phyloP scores from a whole-genome alignment of 257 asterid genomes.

The Coffea eugenioides region DNA sequence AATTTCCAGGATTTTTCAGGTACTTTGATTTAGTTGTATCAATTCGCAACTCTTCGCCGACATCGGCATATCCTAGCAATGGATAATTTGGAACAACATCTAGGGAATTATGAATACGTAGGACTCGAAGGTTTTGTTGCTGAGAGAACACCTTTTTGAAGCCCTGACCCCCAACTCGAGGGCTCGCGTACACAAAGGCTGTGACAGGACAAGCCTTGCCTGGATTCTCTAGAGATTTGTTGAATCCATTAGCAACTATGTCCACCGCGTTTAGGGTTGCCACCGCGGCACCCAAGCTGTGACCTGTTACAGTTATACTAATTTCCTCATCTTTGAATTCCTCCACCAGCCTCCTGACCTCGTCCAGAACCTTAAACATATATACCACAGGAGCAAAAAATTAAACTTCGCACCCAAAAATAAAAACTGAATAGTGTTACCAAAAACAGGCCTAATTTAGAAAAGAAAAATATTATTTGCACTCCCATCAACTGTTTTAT shows the following conservation, averaged over 20 bases:
- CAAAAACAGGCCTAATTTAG: neutral
- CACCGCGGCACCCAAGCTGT: slow-evolving; percentile 80
- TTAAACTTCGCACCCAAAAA: too few species aligned
- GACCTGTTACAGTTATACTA: slow-evolving; percentile 74
- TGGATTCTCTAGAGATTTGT: slow-evolving; percentile 35
- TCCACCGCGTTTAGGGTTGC: slow-evolving; percentile 68
- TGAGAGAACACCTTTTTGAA: slow-evolving; percentile 23
- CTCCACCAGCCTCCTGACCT: slow-evolving; percentile 59
- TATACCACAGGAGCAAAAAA: neutral
- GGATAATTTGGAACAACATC: slow-evolving; percentile 71
- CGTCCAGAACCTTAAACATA: slow-evolving; percentile 49
- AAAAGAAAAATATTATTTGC: neutral
- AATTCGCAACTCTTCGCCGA: slow-evolving; percentile 59
- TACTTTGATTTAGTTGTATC: slow-evolving; percentile 54
- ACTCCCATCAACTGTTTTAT: too few species aligned
- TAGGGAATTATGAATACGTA: slow-evolving; percentile 45
- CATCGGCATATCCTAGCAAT: slow-evolving; percentile 41
- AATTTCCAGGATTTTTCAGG: slow-evolving; percentile 50
- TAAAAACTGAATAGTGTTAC: too few species aligned
- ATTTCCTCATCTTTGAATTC: slow-evolving; percentile 59
- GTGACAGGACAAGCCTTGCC: slow-evolving; percentile 59
- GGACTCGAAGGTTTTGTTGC: slow-evolving; percentile 30
- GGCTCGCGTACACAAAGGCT: slow-evolving; percentile 66
- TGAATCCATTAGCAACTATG: slow-evolving; percentile 53
- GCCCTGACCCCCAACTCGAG: slow-evolving; percentile 57